Evolutionary conservation across 306 rosid species (phyloP).

Genomic region (Prunus persica): DNA sequence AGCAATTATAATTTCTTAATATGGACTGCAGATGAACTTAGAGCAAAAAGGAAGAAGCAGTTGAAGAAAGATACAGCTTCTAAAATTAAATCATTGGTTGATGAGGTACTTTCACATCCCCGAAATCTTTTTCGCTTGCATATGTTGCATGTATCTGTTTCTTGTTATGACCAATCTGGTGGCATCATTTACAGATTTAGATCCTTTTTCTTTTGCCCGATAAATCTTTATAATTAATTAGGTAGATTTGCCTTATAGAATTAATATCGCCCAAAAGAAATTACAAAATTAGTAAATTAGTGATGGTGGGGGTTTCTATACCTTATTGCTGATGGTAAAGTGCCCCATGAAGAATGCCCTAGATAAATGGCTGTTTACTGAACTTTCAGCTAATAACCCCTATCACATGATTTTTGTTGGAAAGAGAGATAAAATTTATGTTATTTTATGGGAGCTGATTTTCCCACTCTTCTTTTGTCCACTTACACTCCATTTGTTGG

Average conservation of each 20-base stretch:
- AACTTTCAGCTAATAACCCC: background rate
- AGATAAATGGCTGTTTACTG: background rate
- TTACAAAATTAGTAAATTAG: background rate
- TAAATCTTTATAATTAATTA: background rate
- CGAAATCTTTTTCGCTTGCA: conserved; percentile 4
- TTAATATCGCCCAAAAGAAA: background rate
- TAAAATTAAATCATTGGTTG: conserved; percentile 88
- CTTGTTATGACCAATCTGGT: background rate
- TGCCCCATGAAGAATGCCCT: background rate
- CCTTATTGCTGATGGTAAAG: background rate
- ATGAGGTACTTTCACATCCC: conserved; percentile 64
- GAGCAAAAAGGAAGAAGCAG: conserved; percentile 87
- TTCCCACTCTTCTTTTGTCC: no score
- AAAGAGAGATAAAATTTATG: background rate
- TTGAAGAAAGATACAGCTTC: conserved; percentile 95
- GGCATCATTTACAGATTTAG: background rate
- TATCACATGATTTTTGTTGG: background rate
- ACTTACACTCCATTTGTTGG: no score
- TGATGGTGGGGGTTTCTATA: background rate
- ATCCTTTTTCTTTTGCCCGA: background rate
- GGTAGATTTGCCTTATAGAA: background rate
- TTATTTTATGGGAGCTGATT: background rate
- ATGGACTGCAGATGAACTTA: conserved; percentile 84
- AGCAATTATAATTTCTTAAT: conserved; percentile 32
- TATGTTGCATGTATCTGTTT: background rate